A percentile compares a stretch with the other conserved stretches of the same genome.
These are phyloP conservation scores for Trametes cingulata DNA, from an alignment of 768 basidiomycete genomes.

Conservation along the genomic window DNA sequence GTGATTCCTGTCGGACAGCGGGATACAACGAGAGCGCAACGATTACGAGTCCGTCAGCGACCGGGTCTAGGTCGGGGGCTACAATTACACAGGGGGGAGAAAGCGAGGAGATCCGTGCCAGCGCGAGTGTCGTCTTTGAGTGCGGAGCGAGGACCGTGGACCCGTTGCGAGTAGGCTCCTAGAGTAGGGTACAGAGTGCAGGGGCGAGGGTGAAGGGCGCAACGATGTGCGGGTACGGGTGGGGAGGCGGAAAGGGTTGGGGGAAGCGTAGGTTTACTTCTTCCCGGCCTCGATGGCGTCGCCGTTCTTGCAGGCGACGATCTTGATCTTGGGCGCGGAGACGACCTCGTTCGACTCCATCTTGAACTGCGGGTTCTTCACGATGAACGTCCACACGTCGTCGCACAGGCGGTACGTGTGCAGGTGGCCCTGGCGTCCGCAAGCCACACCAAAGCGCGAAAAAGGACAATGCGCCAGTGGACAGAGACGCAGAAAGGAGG, in stretches of 20 bases:
- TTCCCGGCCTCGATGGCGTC: conserved; percentile 83
- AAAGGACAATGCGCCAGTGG: neutral
- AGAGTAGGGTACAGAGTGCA: neutral
- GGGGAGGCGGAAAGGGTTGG: neutral
- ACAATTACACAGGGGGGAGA: conserved; percentile 5
- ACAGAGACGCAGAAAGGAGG: neutral
- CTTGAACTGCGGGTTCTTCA: conserved; percentile 91
- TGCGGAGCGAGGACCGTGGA: neutral
- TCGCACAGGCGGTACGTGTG: conserved; percentile 92
- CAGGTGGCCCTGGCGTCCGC: conserved; percentile 64
- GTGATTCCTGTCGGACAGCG: neutral
- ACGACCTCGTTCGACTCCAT: conserved; percentile 90
- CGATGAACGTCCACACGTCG: conserved; percentile 99
- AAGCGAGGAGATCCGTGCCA: neutral
- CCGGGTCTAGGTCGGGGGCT: conserved; percentile 8
- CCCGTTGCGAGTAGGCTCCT: neutral
- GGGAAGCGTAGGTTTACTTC: conserved; percentile 46
- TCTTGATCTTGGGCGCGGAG: conserved; percentile 81
- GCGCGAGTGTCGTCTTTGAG: neutral
- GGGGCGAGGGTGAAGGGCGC: no score
- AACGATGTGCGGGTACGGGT: neutral
- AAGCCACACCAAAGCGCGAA: no score
- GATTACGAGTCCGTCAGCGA: conserved; percentile 11
- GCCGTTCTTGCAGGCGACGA: conserved; percentile 97
- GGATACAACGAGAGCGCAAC: conserved; percentile 7